Evolutionary conservation across 345 rosid species (phyloP).

Genomic region (Isatis tinctoria): DNA sequence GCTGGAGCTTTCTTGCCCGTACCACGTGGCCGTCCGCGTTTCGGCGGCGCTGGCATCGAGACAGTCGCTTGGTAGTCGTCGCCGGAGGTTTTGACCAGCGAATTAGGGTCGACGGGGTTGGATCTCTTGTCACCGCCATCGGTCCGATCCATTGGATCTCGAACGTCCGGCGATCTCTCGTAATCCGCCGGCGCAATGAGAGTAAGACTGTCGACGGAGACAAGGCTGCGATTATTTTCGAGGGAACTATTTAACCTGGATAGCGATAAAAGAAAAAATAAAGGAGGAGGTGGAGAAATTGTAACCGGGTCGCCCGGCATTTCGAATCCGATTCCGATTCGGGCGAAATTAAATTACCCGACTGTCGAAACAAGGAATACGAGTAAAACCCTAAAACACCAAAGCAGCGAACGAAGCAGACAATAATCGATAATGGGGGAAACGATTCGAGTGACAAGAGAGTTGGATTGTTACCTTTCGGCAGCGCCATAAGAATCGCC

Average conservation of each 20-base stretch:
- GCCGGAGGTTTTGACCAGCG: conserved; percentile 20
- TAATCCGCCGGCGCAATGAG: conserved; percentile 35
- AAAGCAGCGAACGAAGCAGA: conserved; percentile 30
- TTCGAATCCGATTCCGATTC: conserved; percentile 2
- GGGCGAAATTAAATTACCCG: conserved; percentile 33
- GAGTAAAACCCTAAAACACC: conserved; percentile 42
- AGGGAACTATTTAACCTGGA: background rate
- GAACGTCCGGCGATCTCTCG: conserved; percentile 27
- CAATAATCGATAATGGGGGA: conserved; percentile 20
- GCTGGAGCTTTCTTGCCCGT: conserved; percentile 31
- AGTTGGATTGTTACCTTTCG: conserved; percentile 48
- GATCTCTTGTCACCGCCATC: conserved; percentile 27
- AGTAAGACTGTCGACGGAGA: conserved; percentile 41
- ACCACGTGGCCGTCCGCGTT: conserved; percentile 43
- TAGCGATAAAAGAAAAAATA: conserved; percentile 2
- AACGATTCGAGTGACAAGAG: conserved; percentile 19
- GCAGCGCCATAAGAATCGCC: conserved; percentile 55
- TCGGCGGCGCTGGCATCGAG: background rate
- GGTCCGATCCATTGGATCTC: conserved; percentile 17
- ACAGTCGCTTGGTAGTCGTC: conserved; percentile 1
- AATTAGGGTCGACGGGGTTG: conserved; percentile 32
- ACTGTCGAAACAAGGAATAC: conserved; percentile 25
- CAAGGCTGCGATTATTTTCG: conserved; percentile 36
- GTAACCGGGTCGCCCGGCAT: conserved; percentile 24
- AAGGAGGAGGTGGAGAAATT: conserved; percentile 9